phyloP scores from a whole-genome alignment of 306 rosid genomes.

The Castanopsis chinensis region DNA sequence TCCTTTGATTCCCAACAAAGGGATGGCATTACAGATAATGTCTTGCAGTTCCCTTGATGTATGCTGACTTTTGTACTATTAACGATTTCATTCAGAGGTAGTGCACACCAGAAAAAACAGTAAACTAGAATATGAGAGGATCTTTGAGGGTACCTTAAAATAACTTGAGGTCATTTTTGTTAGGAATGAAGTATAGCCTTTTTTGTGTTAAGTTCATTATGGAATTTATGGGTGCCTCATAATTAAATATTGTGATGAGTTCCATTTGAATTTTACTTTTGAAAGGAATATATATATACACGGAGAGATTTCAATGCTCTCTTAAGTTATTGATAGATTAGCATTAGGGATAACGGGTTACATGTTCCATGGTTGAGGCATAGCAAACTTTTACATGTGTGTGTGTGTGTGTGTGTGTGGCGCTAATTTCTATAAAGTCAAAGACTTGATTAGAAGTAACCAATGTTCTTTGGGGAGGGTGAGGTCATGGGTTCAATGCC shows the following conservation, averaged over 20 bases:
- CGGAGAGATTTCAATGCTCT: neutral
- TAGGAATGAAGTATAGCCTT: neutral
- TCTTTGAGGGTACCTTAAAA: neutral
- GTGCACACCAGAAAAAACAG: neutral
- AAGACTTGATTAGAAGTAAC: constrained; percentile 15
- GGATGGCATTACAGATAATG: too few species aligned
- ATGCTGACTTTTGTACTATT: neutral
- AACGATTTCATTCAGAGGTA: neutral
- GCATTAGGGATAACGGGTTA: neutral
- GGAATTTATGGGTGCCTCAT: neutral
- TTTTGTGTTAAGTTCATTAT: neutral
- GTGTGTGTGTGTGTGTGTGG: neutral
- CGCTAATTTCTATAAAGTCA: neutral
- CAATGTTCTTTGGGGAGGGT: too few species aligned
- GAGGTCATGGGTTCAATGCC: too few species aligned
- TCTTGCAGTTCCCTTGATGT: too few species aligned
- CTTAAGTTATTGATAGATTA: neutral
- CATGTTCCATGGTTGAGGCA: neutral
- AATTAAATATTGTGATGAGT: neutral
- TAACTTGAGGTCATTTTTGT: neutral
- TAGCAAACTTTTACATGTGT: neutral
- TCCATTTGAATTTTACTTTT: too few species aligned
- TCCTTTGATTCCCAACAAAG: neutral
- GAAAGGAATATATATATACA: too few species aligned
- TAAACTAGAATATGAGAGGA: neutral